Evolutionary conservation across 805 yeast genomes (phyloP).

Genomic region (Hanseniaspora valbyensis): DNA sequence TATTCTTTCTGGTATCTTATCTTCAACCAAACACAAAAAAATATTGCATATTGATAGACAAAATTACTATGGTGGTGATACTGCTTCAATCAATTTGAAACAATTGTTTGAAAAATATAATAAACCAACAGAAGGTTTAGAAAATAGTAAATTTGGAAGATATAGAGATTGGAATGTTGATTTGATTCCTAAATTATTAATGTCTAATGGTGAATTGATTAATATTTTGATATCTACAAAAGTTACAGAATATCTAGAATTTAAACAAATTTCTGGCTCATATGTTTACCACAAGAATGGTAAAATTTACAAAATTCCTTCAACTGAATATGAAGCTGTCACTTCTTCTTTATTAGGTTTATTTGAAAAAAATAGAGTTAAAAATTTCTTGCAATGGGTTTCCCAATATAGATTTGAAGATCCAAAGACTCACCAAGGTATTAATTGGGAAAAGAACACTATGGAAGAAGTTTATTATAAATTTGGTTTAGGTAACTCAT

Average conservation of each 20-base stretch:
- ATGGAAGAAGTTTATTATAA: constrained; percentile 85
- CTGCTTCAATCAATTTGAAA: constrained; percentile 65
- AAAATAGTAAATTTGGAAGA: constrained; percentile 60
- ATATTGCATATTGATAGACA: constrained; percentile 94
- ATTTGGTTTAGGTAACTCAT: constrained; percentile 83
- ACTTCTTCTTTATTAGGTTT: constrained; percentile 88
- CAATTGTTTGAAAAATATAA: constrained; percentile 65
- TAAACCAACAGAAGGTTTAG: constrained; percentile 63
- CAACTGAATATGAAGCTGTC: constrained; percentile 83
- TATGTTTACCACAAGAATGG: constrained; percentile 80
- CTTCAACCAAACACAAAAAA: constrained; percentile 90
- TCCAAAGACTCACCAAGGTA: constrained; percentile 68
- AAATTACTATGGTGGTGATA: constrained; percentile 89
- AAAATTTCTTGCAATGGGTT: constrained; percentile 79
- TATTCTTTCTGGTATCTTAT: constrained; percentile 80
- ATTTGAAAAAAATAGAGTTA: constrained; percentile 92
- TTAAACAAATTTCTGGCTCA: constrained; percentile 92
- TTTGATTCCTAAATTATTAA: constrained; percentile 87
- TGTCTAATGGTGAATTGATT: constrained; percentile 96
- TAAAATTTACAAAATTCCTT: constrained; percentile 86
- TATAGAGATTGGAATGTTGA: constrained; percentile 98
- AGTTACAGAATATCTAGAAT: constrained; percentile 90
- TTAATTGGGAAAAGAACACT: constrained; percentile 74
- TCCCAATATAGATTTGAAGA: constrained; percentile 72
- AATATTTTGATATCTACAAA: constrained; percentile 91